These are phyloP conservation scores for Spathaspora sp. DNA, from an alignment of 805 yeast genomes.

Conservation along the genomic window DNA sequence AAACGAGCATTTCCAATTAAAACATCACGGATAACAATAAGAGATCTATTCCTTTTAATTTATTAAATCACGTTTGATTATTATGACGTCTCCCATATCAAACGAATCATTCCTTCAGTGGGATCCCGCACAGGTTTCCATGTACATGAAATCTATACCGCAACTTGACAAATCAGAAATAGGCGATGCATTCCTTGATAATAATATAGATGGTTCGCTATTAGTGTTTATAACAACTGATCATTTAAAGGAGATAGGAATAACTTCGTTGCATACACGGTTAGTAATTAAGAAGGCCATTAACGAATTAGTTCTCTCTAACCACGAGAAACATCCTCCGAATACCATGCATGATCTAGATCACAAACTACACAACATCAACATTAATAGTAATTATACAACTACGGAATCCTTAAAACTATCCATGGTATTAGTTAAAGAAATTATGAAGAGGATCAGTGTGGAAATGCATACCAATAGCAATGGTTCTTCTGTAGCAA, in stretches of 20 bases:
- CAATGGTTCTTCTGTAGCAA: constrained; percentile 9
- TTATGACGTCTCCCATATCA: constrained; percentile 14
- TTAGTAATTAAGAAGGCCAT: constrained; percentile 58
- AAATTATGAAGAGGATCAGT: constrained; percentile 26
- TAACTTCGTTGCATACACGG: constrained; percentile 50
- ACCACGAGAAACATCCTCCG: constrained; percentile 24
- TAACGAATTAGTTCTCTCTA: constrained; percentile 45
- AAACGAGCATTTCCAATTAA: background rate
- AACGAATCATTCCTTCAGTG: constrained; percentile 36
- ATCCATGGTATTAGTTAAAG: constrained; percentile 32
- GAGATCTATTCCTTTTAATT: background rate
- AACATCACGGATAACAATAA: background rate
- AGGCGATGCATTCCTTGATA: constrained; percentile 40
- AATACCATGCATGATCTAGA: constrained; percentile 23
- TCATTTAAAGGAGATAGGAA: constrained; percentile 74
- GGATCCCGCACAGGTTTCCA: constrained; percentile 46
- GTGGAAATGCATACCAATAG: constrained; percentile 15
- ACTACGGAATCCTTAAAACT: constrained; percentile 34
- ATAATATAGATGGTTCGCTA: constrained; percentile 71
- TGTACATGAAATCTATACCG: constrained; percentile 22
- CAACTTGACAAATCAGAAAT: constrained; percentile 19
- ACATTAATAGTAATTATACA: constrained; percentile 34
- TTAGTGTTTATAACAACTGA: constrained; percentile 64
- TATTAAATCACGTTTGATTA: background rate
- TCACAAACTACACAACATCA: constrained; percentile 25